phyloP scores from a whole-genome alignment of 129 eudicot genomes.

The Ambrosia artemisiifolia region DNA sequence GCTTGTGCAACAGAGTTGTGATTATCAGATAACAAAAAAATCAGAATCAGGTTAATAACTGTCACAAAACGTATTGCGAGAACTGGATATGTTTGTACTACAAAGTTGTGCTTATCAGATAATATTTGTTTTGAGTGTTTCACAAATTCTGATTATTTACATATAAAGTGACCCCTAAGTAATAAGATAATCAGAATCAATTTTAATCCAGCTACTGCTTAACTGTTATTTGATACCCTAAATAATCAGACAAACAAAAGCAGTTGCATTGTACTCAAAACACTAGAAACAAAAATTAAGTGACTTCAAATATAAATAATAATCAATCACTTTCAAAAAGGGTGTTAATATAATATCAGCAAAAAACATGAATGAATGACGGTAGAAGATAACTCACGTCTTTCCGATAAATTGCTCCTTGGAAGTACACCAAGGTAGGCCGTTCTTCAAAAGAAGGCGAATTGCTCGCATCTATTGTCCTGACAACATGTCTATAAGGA shows the following conservation, averaged over 20 bases:
- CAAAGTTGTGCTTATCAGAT: background rate
- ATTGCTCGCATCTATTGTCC: constrained; percentile 36
- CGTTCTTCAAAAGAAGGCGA: constrained; percentile 62
- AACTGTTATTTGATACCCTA: background rate
- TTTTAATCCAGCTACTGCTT: background rate
- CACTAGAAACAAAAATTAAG: background rate
- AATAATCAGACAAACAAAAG: background rate
- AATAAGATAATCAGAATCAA: background rate
- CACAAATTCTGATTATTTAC: background rate
- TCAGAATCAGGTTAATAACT: background rate
- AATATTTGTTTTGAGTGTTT: background rate
- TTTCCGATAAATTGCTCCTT: constrained; percentile 91
- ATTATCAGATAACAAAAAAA: background rate
- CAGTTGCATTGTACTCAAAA: background rate
- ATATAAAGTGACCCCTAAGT: background rate
- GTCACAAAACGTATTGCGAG: background rate
- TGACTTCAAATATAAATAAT: background rate
- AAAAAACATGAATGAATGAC: background rate
- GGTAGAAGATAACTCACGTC: constrained; percentile 53
- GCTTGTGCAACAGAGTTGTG: background rate
- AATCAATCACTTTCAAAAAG: background rate
- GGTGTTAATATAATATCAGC: background rate
- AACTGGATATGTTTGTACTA: background rate
- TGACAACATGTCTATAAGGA: constrained; percentile 88
- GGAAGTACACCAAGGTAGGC: constrained; percentile 73